These are phyloP conservation scores for Naganishia vishniacii DNA, from an alignment of 768 basidiomycete genomes.

Conservation along the genomic window DNA sequence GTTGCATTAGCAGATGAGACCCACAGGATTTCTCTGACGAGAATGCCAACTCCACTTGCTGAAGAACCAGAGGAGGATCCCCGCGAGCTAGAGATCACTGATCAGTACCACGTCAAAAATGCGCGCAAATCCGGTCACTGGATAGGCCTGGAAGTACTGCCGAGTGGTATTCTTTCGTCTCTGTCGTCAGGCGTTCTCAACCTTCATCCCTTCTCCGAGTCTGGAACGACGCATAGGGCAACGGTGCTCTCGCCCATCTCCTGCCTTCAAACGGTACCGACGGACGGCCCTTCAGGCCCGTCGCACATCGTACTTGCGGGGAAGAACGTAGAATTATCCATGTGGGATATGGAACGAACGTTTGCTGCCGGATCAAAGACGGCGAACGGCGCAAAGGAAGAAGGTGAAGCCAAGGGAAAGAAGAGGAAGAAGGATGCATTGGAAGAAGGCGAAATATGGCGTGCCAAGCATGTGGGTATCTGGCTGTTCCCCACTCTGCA, in stretches of 20 bases:
- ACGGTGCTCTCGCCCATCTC: conserved; percentile 27
- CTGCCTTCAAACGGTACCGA: conserved; percentile 28
- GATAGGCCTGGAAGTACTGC: conserved; percentile 36
- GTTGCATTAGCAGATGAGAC: conserved; percentile 26
- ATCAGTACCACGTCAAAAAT: conserved; percentile 33
- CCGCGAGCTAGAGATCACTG: conserved; percentile 27
- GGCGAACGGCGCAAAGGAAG: neutral
- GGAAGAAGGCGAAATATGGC: conserved; percentile 43
- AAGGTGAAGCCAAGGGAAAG: conserved; percentile 8
- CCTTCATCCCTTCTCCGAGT: conserved; percentile 12
- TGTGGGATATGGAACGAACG: conserved; percentile 44
- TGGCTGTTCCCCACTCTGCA: too few relatives aligned
- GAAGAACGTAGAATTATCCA: conserved; percentile 44
- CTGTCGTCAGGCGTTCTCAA: conserved; percentile 33
- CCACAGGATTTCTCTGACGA: conserved; percentile 20
- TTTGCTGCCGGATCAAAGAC: conserved; percentile 26
- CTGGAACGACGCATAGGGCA: neutral
- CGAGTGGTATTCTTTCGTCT: conserved; percentile 34
- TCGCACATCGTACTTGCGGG: conserved; percentile 40
- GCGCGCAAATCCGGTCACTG: conserved; percentile 33
- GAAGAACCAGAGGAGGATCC: conserved; percentile 27
- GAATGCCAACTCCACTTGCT: conserved; percentile 10
- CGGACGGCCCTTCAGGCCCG: neutral
- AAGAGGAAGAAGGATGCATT: conserved; percentile 44
- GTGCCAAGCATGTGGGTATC: conserved; percentile 45